Base-by-base conservation (phyloP, 495 filamentous ascomycete genomes). In the Penicillium waksmanii region DNA sequence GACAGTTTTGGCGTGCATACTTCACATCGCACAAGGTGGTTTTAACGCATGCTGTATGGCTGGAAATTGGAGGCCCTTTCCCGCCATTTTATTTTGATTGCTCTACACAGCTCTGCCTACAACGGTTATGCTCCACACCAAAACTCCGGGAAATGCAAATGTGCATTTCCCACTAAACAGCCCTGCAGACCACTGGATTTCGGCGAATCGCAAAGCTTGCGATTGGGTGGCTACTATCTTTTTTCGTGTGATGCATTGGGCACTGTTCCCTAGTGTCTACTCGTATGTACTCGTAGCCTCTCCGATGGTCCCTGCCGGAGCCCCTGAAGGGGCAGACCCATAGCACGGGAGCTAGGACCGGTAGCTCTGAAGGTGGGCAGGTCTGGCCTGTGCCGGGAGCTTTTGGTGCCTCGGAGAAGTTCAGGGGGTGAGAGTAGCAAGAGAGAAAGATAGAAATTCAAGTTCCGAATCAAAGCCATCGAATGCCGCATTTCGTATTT, bases 301-400 rank as follows among this genome's bases (percentile, higher is more conserved):
- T 10, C 31, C n/a, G 17, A 25, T 31, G 2, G 25, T 13, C 48
- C 27, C 36, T 40, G 51, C 15, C 19, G 10, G 27, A 58, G 43
- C 49, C 60, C 49, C 50, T 53, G 60, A 38, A 35, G 47, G n/a
- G 42, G 42, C 2, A 18, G 42, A 44, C 42, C 42, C 42, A 44
- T 44, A 44, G 17, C 17, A 44, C n/a, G 42, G 42, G 42, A 19
- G 42, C 42, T 44, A 19, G 42, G 42, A 19, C 11, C 42, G 42
- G 17, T 44, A 49, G 18, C 21, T 62, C 50, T 54, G 15, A 19
- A 19, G 8, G 42, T 55, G 60, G 55, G 50, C 58, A 58, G 9
- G 17, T 19, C n/a, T 44, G 55, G 46, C 44, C 51, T 63, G 44
- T 48, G 44, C 55, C 56, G 21, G 42, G 42, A 44, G 11, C 36